Base-by-base conservation (phyloP, 257 asterid genomes). In the Plantago ovata region DNA sequence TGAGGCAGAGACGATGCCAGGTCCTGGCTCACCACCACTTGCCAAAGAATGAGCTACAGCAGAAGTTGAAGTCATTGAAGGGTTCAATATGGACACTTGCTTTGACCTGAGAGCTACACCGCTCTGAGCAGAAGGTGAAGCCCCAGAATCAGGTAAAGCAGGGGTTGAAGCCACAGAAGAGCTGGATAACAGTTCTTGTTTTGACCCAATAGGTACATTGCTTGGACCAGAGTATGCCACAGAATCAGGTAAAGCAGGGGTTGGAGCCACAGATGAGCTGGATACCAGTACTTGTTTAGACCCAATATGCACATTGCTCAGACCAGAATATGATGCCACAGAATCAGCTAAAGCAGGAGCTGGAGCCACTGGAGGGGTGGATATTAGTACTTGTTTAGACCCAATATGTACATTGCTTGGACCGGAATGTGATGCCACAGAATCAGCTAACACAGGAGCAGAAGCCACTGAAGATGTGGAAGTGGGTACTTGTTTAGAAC, bases 11-110 rank as follows among this genome's bases (percentile, higher is more conserved):
- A 58, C 64, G 42, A 45, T 38, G 60, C 53, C 68, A n/a, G 75
- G 69, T 56, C 69, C 79, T 45, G 62, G 76, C 65, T 56, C 77
- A 63, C 66, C 61, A 56, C 57, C 72, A 72, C 57, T 67, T 53
- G 69, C 73, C 62, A 61, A 52, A 46, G 81, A 69, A 68, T 48
- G 65, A 56, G 66, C 23, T 55, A 59, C 10, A 50, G 71, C 12
- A 53, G 63, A 43, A 38, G 42, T 70, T 46, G 74, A 60, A 50
- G 38, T 11, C 56, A 36, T 5, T n/a, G 56, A 15, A 49, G 55
- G 28, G n/a, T 9, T 50, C 19, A 10, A 50, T 50, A 14, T 36
- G 14, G 56, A 36, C 12, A 50, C 56, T 50, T 22, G 38, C n/a
- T 32, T 74, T 36, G 69, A 53, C 38, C 71, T 70, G 40, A 48